Base-by-base conservation (phyloP, 768 basidiomycete genomes). In the Podaxis rugospora region DNA sequence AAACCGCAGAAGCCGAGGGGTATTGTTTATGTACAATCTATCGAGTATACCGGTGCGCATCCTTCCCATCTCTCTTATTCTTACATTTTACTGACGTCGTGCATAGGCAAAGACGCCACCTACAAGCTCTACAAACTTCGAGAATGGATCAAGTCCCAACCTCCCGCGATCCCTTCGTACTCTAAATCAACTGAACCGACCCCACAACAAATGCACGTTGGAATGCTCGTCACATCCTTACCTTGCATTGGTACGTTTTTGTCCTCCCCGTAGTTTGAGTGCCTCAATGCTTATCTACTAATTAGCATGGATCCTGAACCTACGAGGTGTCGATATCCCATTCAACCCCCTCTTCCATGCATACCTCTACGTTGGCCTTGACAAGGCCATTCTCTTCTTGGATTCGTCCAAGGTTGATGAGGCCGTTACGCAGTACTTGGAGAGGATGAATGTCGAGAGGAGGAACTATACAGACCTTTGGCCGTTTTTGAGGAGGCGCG, bases 331-430 rank as follows among this genome's bases (percentile, higher is more conserved):
- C 2, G 95, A 98, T 67, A 88, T 98, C 51, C 92, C 93, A 0
- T 92, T 86, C 78, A 95, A 93, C 69, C 96, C 96, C 0, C 83
- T 98, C 7, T 96, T 97, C 76, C 90, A 90, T 55, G 83, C 90
- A 0, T 98, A 96, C 69, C 74, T 95, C 18, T 91, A 88, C 66
- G 79, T 98, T 42, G 81, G 86, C 3, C 69, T 83, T 7, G 77
- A 86, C 11, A 71, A 70, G n/a, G 78, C 83, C 5, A 76, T 86
- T n/a, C 74, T 96, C 9, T 96, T 96, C 77, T 76, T 95, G 40
- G 93, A 95, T 64, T 66, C 74, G 42, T 72, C 71, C 57, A 92
- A 96, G 68, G 74, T 91, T 16, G 77, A 80, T 9, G 74, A 79
- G 0, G 83, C 88, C 1, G 83, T 88, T 0, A 69, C 75, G 53